Conservation (phyloP, 257 asterid genomes). For the Lavandula angustifolia region DNA sequence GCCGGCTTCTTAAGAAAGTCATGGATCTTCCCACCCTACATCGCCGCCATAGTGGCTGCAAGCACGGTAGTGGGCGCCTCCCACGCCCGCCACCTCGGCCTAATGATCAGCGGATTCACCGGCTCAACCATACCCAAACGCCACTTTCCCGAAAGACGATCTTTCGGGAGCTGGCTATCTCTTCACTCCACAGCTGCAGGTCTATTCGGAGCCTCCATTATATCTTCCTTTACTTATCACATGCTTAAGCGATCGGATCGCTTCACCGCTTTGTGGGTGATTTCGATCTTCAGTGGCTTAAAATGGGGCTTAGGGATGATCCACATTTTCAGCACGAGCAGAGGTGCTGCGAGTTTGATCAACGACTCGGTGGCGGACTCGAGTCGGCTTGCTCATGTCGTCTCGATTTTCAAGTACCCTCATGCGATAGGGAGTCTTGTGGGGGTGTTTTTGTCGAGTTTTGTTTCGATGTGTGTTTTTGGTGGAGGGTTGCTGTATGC, state of each 20-base stretch:
- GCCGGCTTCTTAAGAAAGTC: slow-evolving; percentile 71
- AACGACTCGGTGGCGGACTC: slow-evolving; percentile 23
- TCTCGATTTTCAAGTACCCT: slow-evolving; percentile 70
- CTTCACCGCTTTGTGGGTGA: slow-evolving; percentile 79
- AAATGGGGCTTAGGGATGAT: slow-evolving; percentile 70
- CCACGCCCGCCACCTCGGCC: slow-evolving; percentile 78
- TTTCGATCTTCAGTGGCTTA: slow-evolving; percentile 83
- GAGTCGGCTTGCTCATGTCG: slow-evolving; percentile 37
- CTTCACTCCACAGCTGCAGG: slow-evolving; percentile 82
- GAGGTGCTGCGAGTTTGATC: slow-evolving; percentile 33
- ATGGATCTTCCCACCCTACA: slow-evolving; percentile 77
- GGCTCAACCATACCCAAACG: slow-evolving; percentile 50
- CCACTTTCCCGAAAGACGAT: slow-evolving; percentile 51
- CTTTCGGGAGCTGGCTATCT: slow-evolving; percentile 66
- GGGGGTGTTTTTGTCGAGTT: slow-evolving; percentile 77
- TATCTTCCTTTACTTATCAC: slow-evolving; percentile 62
- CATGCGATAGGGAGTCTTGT: slow-evolving; percentile 75
- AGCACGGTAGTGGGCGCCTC: slow-evolving; percentile 59
- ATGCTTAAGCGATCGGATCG: slow-evolving; percentile 65
- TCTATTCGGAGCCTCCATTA: slow-evolving; percentile 65
- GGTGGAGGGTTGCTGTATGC: slow-evolving; percentile 70
- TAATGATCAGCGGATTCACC: slow-evolving; percentile 67
- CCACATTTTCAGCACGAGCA: slow-evolving; percentile 50
- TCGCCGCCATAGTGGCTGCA: slow-evolving; percentile 66
- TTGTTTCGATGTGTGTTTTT: slow-evolving; percentile 70